phyloP scores from a whole-genome alignment of 345 rosid genomes.

The Punica granatum region DNA sequence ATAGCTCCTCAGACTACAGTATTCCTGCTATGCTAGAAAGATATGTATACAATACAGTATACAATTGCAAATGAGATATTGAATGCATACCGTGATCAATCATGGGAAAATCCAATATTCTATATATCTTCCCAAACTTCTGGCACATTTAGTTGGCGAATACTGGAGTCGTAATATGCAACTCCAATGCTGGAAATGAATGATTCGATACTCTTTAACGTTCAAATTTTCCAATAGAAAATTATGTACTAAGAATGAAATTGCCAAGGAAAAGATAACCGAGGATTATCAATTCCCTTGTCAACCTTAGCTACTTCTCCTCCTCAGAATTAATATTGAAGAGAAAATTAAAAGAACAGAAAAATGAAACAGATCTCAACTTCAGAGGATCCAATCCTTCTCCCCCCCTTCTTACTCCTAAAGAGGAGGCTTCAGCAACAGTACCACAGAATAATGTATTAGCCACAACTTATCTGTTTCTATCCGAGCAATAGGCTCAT shows the following conservation, averaged over 20 bases:
- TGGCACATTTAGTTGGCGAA: constrained; percentile 81
- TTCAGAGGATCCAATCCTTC: neutral
- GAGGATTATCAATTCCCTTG: neutral
- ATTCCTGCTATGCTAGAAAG: too few species aligned
- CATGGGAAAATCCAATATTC: constrained; percentile 54
- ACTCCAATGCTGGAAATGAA: constrained; percentile 61
- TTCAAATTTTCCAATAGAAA: neutral
- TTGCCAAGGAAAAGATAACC: neutral
- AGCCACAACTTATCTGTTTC: constrained; percentile 85
- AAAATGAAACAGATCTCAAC: neutral
- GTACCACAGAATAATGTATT: neutral
- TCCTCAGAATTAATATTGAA: neutral
- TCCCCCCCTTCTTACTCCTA: too few species aligned
- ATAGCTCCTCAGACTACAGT: neutral
- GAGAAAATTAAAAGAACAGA: neutral
- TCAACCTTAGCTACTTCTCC: neutral
- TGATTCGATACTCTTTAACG: neutral
- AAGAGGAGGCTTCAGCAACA: neutral
- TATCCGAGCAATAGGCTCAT: constrained; percentile 90
- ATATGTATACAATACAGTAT: too few species aligned
- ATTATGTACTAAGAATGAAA: neutral
- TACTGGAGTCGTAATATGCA: constrained; percentile 75
- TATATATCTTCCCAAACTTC: constrained; percentile 95
- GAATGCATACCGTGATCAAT: constrained; percentile 41
- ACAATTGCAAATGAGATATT: neutral